Evolutionary conservation across 306 rosid species (phyloP).

Genomic region (Gastrolobium villosum): DNA sequence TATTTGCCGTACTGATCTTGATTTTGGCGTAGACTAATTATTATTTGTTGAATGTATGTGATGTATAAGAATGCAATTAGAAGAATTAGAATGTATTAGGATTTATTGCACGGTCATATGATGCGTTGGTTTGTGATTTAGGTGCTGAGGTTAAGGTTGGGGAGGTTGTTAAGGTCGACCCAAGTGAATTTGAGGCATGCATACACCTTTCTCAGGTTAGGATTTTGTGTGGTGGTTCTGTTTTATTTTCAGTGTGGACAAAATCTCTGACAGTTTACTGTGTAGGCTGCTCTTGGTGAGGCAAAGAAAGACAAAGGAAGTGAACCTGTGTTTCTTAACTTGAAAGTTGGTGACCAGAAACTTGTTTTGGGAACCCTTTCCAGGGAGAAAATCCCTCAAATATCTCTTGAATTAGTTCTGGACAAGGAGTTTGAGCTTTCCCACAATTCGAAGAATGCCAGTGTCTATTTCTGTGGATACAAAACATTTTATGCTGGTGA

Average conservation of each 20-base stretch:
- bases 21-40: background rate
- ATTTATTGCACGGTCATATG: background rate
- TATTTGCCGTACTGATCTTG: background rate
- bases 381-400: slow-evolving; percentile 73
- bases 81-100: background rate
- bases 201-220: slow-evolving; percentile 92
- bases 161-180: slow-evolving; percentile 61
- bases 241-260: background rate
- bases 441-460: slow-evolving; percentile 74
- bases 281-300: slow-evolving; percentile 87
- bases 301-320: slow-evolving; percentile 63
- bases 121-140: slow-evolving; percentile 15
- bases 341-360: slow-evolving; percentile 70
- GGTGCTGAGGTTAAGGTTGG: slow-evolving; percentile 97
- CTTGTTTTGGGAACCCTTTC: slow-evolving; percentile 79
- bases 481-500: slow-evolving; percentile 45
- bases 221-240: background rate
- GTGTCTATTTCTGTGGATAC: slow-evolving; percentile 80
- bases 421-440: slow-evolving; percentile 90
- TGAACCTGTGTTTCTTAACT: slow-evolving; percentile 58
- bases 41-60: background rate
- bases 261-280: background rate
- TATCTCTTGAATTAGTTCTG: slow-evolving; percentile 74
- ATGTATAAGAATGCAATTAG: background rate
- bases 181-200: slow-evolving; percentile 41